Conservation (phyloP, 1,284 basidiomycete genomes). For the Tausonia pullulans region DNA sequence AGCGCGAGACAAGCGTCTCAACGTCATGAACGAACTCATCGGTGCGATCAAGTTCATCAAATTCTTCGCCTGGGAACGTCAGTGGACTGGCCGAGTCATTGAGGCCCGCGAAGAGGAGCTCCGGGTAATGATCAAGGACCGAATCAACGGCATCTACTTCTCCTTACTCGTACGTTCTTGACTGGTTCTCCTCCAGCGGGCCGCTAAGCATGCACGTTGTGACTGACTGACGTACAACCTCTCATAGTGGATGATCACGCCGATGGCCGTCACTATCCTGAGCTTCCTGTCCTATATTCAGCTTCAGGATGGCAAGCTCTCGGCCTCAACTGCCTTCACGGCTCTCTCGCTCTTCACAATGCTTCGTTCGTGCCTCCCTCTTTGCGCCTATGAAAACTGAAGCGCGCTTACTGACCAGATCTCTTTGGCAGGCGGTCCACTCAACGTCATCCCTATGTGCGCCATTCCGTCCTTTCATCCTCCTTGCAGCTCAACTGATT, state of each 20-base stretch:
- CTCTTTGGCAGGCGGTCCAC: slow-evolving; percentile 14
- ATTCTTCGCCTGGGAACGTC: slow-evolving; percentile 36
- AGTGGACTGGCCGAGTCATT: slow-evolving; percentile 31
- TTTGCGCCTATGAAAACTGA: background rate
- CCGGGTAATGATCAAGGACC: slow-evolving; percentile 4
- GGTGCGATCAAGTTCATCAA: slow-evolving; percentile 41
- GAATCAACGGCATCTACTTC: slow-evolving; percentile 18
- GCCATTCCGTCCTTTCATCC: background rate
- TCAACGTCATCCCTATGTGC: slow-evolving; percentile 50
- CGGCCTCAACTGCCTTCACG: slow-evolving; percentile 36
- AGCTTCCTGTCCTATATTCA: slow-evolving; percentile 33
- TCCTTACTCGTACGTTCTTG: too few relatives aligned
- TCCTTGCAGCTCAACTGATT: slow-evolving; percentile 1
- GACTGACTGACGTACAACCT: slow-evolving; percentile 11
- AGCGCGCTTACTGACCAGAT: too few relatives aligned
- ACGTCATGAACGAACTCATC: slow-evolving; percentile 56
- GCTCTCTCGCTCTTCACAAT: slow-evolving; percentile 36
- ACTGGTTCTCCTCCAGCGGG: too few relatives aligned
- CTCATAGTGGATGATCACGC: slow-evolving; percentile 33
- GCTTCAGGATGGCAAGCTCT: slow-evolving; percentile 33
- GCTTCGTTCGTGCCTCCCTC: slow-evolving; percentile 22
- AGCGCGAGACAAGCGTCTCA: slow-evolving; percentile 74
- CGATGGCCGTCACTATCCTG: slow-evolving; percentile 20
- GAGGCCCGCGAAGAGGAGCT: slow-evolving; percentile 24
- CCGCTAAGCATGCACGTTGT: too few relatives aligned